Base-by-base conservation (phyloP, 2,329 filamentous ascomycete species). In the Fusarium siculi region DNA sequence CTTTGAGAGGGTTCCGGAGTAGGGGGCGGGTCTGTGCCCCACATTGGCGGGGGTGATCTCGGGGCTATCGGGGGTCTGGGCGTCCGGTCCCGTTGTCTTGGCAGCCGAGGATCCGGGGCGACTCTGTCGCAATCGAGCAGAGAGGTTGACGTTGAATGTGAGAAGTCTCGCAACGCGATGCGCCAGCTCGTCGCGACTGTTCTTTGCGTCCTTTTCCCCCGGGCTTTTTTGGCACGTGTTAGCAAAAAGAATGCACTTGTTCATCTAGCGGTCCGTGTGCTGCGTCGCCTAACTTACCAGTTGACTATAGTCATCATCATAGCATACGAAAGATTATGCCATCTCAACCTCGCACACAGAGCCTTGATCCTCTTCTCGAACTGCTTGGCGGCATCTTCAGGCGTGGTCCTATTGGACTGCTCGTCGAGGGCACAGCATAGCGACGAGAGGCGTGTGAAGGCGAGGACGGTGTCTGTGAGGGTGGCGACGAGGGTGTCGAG, bases 301-400 rank as follows among this genome's bases (percentile, higher is more conserved):
- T 83, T 82, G 25, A 83, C 72, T 46, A 83, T 80, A 9, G 81
- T 83, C 76, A 81, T 81, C 77, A 83, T 81, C 78, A 82, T 80
- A 21, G 80, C 81, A 73, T 82, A 81, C n/a, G 81, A 82, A 25
- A 83, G 72, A 52, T 80, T 81, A 73, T 82, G 81, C 80, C 80
- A 83, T 36, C 79, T 78, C 14, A 83, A 78, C 10, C 81, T 76
- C 5, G 79, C 77, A 52, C 78, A 82, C 9, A 83, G 70, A 10
- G 75, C 73, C 32, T 66, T 76, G 34, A 81, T 73, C 36, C 72
- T 70, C 70, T 79, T 78, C 58, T 77, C 76, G n/a, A 72, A 74
- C n/a, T 71, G 69, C 49, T 60, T 64, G 25, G 65, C 54, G 15
- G 72, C 61, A 44, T 70, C 61, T 15, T 67, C 77, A 21, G 74